These are phyloP conservation scores for Daldinia decipiens DNA, from an alignment of 495 filamentous ascomycete species.

Conservation along the genomic window DNA sequence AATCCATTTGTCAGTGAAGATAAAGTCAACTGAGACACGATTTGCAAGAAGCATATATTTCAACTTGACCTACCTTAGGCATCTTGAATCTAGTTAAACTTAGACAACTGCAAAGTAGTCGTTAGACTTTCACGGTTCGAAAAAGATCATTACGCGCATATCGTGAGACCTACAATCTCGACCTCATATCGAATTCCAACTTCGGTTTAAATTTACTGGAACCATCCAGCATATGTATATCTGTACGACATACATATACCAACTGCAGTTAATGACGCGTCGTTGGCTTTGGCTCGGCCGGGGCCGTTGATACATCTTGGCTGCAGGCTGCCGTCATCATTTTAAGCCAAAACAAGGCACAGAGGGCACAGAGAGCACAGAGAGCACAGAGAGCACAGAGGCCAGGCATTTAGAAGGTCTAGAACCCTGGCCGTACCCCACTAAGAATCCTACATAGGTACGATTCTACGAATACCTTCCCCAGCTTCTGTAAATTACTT, in stretches of 20 bases:
- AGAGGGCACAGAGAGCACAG: too few species aligned
- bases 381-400: too few species aligned
- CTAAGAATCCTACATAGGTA: constrained; percentile 5
- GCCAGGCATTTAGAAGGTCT: constrained; percentile 6
- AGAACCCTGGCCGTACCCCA: constrained; percentile 29
- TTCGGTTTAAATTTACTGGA: constrained; percentile 7
- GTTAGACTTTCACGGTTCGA: neutral
- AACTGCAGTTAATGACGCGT: constrained; percentile 40
- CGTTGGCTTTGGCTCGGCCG: constrained; percentile 36
- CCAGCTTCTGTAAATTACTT: neutral
- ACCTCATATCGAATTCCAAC: neutral
- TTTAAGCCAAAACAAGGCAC: constrained; percentile 42
- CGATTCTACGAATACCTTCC: neutral
- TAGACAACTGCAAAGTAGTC: neutral
- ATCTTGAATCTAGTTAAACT: neutral
- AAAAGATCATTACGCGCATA: neutral
- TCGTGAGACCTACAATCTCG: neutral
- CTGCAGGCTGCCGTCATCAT: constrained; percentile 34
- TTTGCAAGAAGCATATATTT: neutral
- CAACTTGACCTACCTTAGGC: too few species aligned
- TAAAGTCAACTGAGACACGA: neutral
- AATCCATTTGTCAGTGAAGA: neutral
- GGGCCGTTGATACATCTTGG: constrained; percentile 28
- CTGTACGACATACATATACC: constrained; percentile 2
- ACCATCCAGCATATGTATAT: neutral